phyloP scores from a whole-genome alignment of 331 rosid species.

The Quercus lobata region DNA sequence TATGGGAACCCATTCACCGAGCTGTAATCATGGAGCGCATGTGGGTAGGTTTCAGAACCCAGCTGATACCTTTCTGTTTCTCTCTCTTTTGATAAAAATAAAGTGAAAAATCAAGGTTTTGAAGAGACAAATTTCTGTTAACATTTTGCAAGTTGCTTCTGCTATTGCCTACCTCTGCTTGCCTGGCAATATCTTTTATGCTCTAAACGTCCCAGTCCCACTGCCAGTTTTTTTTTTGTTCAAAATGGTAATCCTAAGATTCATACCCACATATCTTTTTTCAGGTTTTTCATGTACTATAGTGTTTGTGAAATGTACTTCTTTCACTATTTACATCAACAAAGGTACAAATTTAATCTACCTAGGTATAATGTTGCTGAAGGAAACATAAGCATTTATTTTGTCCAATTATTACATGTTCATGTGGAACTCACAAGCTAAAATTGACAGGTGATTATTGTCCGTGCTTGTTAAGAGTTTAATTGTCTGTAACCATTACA shows the following conservation, averaged over 20 bases:
- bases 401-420: no score
- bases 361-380: neutral
- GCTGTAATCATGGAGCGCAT: slow-evolving; percentile 71
- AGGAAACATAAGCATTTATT: neutral
- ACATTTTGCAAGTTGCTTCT: slow-evolving; percentile 31
- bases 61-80: slow-evolving; percentile 20
- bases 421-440: no score
- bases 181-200: slow-evolving; percentile 50
- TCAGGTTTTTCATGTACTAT: neutral
- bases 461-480: no score
- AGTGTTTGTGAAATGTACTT: slow-evolving; percentile 1
- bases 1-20: no score
- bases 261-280: neutral
- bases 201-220: slow-evolving; percentile 23
- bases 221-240: slow-evolving; percentile 12
- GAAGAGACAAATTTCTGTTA: slow-evolving; percentile 24
- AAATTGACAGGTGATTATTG: neutral
- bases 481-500: no score
- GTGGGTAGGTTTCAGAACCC: slow-evolving; percentile 53
- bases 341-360: neutral
- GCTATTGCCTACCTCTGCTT: slow-evolving; percentile 28
- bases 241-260: slow-evolving; percentile 14
- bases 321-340: neutral
- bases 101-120: neutral
- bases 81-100: slow-evolving; percentile 5